phyloP scores from a whole-genome alignment of 139 green algal genomes.

The Mychonastes homosphaera region DNA sequence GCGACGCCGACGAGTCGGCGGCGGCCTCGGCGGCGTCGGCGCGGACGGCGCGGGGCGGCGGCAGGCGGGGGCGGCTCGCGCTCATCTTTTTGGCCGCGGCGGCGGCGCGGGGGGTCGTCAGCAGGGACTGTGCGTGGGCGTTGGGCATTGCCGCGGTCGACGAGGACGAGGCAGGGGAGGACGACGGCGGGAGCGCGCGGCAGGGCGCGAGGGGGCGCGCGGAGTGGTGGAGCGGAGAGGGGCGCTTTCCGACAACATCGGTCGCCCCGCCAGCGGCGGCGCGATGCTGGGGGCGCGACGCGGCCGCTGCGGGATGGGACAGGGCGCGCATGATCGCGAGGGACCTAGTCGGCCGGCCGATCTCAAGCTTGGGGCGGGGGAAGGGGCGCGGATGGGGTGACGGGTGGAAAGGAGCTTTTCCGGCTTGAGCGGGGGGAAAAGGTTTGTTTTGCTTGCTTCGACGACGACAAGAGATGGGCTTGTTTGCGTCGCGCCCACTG shows the following conservation, averaged over 20 bases:
- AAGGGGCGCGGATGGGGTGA: neutral
- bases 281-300: too few species aligned
- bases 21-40: conserved; percentile 26
- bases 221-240: too few species aligned
- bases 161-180: neutral
- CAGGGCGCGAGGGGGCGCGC: conserved; percentile 1
- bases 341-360: neutral
- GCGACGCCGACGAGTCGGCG: conserved; percentile 27
- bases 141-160: neutral
- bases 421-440: neutral
- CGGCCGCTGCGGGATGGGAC: too few species aligned
- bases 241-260: too few species aligned
- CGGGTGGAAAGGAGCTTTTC: neutral
- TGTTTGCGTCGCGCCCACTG: too few species aligned
- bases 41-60: conserved; percentile 26
- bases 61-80: neutral
- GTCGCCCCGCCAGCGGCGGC: too few species aligned
- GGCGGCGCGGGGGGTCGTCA: neutral
- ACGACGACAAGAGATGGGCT: neutral
- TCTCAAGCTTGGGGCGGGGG: neutral
- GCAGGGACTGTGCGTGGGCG: neutral
- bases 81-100: neutral
- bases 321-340: neutral
- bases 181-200: neutral
- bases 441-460: neutral